Evolutionary conservation across 1,139 yeast genomes (phyloP), one percentile per base, ranked within the genome.

Genomic region (Casaregolazyma lundiana): DNA sequence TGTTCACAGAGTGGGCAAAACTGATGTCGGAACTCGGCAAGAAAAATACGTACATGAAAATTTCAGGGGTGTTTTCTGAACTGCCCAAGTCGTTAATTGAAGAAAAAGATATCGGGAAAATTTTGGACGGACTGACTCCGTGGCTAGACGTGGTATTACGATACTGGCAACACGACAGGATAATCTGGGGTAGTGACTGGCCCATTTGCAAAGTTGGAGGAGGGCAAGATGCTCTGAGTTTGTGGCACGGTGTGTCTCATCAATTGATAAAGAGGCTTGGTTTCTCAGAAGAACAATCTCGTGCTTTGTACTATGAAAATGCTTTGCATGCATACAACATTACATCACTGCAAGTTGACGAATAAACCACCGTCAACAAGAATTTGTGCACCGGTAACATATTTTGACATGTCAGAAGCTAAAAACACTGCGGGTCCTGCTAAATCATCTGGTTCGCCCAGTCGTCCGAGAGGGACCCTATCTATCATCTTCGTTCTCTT

Each of bases 371-470:
- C 77, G 52, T 72, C 77, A 18, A 72, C 76, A n/a, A 73, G 53
- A 18, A 73, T 50, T 43, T 71, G 73, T 6, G 76, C 65, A 9
- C 77, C 77, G 16, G 68, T 70, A 37, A 72, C 70, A 48, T 72
- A 73, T 13, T 53, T 47, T 19, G 74, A 61, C 44, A 69, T 50
- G 38, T 72, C 77, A 48, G 74, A 68, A 1, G 74, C 75, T 35
- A 73, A 56, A 53, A 72, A 73, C 1, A 71, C 64, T 7, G 72
- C 76, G 3, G 78, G 77, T 0, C 77, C 78, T 2, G 72, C 75
- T 47, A 75, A 53, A 54, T 75, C 78, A 9, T 62, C 59, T 1
- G 77, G 68, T 11, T 57, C 53, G 0, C 77, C 78, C 44, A 74
- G 54, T 54, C 78, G 61, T 1, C 73, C 73, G 44, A 74, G 57